Conservation (phyloP, 2,329 filamentous ascomycete species). For the Beauveria sp. region DNA sequence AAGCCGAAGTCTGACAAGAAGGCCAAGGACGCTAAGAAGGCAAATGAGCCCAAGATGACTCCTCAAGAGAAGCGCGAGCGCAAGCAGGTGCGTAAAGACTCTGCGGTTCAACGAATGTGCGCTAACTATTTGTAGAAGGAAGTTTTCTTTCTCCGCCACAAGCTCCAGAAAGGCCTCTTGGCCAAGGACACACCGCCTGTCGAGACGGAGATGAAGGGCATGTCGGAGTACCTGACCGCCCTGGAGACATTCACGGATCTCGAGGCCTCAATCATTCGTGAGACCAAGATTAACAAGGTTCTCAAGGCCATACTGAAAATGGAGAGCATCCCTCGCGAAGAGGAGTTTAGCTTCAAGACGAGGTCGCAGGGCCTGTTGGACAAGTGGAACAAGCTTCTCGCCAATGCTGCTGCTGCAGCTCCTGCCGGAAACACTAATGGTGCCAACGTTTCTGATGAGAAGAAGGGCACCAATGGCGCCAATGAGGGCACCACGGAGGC, state of each 20-base stretch:
- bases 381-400: conserved; percentile 83
- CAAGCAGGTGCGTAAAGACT: conserved; percentile 44
- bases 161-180: conserved; percentile 89
- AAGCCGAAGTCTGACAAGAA: conserved; percentile 50
- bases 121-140: conserved; percentile 49
- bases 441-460: conserved; percentile 41
- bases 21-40: conserved; percentile 46
- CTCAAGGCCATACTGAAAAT: conserved; percentile 91
- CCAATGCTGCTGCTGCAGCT: conserved; percentile 40
- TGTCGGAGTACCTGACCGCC: conserved; percentile 71
- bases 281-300: conserved; percentile 98
- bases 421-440: conserved; percentile 33
- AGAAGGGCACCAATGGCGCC: conserved; percentile 34
- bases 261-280: conserved; percentile 80
- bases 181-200: conserved; percentile 78
- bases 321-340: conserved; percentile 75
- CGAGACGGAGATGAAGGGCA: conserved; percentile 71
- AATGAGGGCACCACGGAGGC: conserved; percentile 29
- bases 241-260: conserved; percentile 74
- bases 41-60: conserved; percentile 51
- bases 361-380: conserved; percentile 73
- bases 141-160: conserved; percentile 89
- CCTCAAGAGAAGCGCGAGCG: conserved; percentile 50
- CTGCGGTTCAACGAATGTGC: neutral
- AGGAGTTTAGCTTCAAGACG: conserved; percentile 81